Evolutionary conservation across 495 filamentous ascomycete species (phyloP), one percentile per base, ranked within the genome.

Genomic region (Rostrohypoxylon terebratum): DNA sequence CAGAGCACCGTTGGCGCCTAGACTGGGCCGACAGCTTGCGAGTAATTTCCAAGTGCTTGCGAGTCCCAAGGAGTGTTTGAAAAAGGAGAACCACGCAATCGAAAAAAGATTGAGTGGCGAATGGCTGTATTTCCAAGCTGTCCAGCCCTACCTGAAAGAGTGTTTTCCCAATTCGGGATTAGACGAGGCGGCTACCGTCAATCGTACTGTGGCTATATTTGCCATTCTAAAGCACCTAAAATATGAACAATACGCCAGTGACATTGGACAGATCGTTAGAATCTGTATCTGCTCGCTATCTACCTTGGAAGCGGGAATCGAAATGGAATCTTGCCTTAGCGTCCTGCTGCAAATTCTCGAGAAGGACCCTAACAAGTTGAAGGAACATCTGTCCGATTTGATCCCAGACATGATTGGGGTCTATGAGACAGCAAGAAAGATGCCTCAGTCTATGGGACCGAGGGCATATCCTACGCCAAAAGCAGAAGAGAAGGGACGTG

Each of bases 181-280:
- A 44, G 60, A 66, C 3, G 71, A 72, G 48, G 50, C 18, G 10
- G 47, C 40, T 21, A 45, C 69, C 9, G 44, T 68, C 8, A 75
- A 77, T 34, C 76, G 76, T 18, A 48, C 75, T 2, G 73, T 79
- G 2, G 65, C 71, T 1, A 48, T 72, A 5, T 81, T 86, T 18
- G 72, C 80, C 0, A 74, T 84, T n/a, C 69, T 83, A 34, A 77
- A 69, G 44, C 77, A 84, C 71, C 77, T 82, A 20, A 75, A 75
- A 3, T 83, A 80, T 48, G 66, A 72, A n/a, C 74, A 82, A 4
- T 86, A 82, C 62, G 74, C 83, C 20, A 79, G 81, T 18, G 82
- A 84, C 40, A 53, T 77, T 1, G 70, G 68, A 11, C 40, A 66
- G 9, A 69, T 86, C 13, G 74, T 82, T 10, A 77, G 78, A 0